A percentile compares a stretch with the other conserved stretches of the same genome.
Conservation (phyloP, 2,329 filamentous ascomycete species). For the Penicillium sp. region DNA sequence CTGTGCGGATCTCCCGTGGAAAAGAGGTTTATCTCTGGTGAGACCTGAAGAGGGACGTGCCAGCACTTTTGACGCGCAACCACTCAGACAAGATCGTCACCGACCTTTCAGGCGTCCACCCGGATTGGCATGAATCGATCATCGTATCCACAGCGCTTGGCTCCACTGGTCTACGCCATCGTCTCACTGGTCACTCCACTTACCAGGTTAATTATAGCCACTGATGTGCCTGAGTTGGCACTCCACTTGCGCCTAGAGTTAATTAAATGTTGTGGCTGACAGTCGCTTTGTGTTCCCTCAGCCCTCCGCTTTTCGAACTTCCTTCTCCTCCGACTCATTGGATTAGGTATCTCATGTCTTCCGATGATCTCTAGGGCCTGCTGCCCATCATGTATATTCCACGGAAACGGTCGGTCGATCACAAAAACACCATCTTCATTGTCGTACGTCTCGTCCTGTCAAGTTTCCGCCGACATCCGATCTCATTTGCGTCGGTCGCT, state of each 20-base stretch:
- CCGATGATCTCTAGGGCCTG: conserved; percentile 15
- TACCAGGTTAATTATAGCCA: conserved; percentile 16
- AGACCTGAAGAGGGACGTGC: background rate
- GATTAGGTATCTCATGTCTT: conserved; percentile 20
- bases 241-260: conserved; percentile 17
- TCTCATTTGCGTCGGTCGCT: background rate
- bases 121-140: background rate
- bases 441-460: conserved; percentile 26
- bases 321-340: conserved; percentile 1
- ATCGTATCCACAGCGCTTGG: background rate
- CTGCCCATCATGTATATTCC: conserved; percentile 26
- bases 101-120: conserved; percentile 2
- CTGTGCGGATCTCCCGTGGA: background rate
- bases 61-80: background rate
- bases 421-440: conserved; percentile 30
- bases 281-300: conserved; percentile 8
- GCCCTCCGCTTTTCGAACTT: conserved; percentile 1
- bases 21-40: background rate
- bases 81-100: conserved; percentile 10
- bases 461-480: conserved; percentile 5
- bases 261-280: conserved; percentile 9
- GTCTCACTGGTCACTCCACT: conserved; percentile 11
- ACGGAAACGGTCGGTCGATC: conserved; percentile 16
- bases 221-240: background rate
- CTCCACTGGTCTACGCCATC: conserved; percentile 13